Evolutionary conservation across 768 basidiomycete genomes (phyloP), one percentile per base, ranked within the genome.

Genomic region (Clitopilus hobsonii): DNA sequence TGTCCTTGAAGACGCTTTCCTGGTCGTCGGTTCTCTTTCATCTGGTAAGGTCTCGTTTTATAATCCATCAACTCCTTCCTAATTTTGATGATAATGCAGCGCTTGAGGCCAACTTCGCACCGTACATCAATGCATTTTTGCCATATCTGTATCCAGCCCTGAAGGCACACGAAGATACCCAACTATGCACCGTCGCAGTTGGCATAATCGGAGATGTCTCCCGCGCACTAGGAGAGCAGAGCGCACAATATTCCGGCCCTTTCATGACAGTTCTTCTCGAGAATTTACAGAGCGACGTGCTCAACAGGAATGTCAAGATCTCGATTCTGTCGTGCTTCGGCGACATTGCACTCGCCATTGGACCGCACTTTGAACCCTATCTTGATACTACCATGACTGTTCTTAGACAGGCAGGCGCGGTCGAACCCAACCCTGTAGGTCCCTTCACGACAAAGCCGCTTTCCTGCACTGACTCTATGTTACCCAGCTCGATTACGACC

Each of bases 121-220:
- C 89, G 10, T 97, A 96, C 72, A 88, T 96, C 61, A 71, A 78
- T 13, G 86, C 91, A 1, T 94, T 96, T 79, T 70, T 95, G 25
- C 91, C 87, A 2, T 94, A 77, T 78, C 80, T 99, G 32, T 88
- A 88, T 71, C 83, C 89, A 18, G 96, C 96, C 18, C 85, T 99
- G 60, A 88, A 90, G 62, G 84, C 91, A 0, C 88, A 94, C 66
- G 95, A 98, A 68, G 97, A 98, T 71, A 91, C 92, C 38, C 94
- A 97, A 65, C 79, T 98, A 22, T 97, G 94, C 75, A 94, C 88
- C 6, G 93, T 98, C 53, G 94, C 94, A 14, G 91, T 98, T 48
- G 96, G 96, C 60, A 85, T 97, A 60, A 91, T 98, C 54, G 94
- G 94, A 6, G 97, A 99, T 63, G 85, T 98, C 53, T 92, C 94